phyloP scores from a whole-genome alignment of 306 rosid species.

The Citrullus mucosospermus region DNA sequence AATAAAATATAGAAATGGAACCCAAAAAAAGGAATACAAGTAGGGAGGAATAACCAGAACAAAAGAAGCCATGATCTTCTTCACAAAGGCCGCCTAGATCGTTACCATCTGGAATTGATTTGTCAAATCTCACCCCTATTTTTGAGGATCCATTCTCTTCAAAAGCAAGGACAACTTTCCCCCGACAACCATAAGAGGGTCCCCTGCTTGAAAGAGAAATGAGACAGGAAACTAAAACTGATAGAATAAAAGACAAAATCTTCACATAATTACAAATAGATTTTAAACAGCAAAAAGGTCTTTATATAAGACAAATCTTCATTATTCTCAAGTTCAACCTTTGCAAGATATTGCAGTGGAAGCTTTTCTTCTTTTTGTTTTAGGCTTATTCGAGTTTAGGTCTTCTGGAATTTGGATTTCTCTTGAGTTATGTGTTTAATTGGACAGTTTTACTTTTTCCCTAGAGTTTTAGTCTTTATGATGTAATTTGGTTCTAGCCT shows the following conservation, averaged over 20 bases:
- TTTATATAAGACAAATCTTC: background rate
- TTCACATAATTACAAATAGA: background rate
- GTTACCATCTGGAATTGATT: constrained; percentile 85
- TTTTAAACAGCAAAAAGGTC: background rate
- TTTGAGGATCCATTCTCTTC: constrained; percentile 79
- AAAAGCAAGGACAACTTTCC: constrained; percentile 80
- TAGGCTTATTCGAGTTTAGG: no score
- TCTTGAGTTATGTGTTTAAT: no score
- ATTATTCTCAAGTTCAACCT: no score
- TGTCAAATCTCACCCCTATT: constrained; percentile 95
- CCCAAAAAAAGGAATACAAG: background rate
- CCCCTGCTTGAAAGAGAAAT: constrained; percentile 48
- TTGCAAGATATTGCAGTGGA: no score
- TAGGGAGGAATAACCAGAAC: constrained; percentile 51
- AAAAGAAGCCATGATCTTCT: constrained; percentile 81
- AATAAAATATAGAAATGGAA: background rate
- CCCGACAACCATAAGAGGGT: constrained; percentile 71
- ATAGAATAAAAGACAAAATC: background rate
- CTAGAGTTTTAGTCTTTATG: no score
- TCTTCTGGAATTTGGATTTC: no score
- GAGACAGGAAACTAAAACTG: constrained; percentile 5
- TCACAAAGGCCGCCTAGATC: constrained; percentile 94
- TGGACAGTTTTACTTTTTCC: no score
- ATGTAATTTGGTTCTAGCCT: no score
- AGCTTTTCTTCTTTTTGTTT: no score